Conservation (phyloP, 805 yeast species). For the Kurtzmaniella cleridarum region DNA sequence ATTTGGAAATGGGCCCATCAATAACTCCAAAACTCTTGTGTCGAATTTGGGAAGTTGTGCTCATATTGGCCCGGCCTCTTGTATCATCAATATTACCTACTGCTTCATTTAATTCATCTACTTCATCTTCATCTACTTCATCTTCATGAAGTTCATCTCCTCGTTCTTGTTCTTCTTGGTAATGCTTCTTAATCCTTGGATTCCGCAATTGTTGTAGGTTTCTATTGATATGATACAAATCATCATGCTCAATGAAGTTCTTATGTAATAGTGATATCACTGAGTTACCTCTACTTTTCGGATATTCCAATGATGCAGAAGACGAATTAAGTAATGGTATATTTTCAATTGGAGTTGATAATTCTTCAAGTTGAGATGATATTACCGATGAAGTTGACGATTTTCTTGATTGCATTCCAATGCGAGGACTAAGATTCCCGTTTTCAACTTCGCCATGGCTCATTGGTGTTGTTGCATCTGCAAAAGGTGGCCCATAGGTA, state of each 20-base stretch:
- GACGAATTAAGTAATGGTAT: constrained; percentile 26
- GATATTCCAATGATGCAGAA: constrained; percentile 13
- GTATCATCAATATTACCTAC: background rate
- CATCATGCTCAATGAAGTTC: constrained; percentile 12
- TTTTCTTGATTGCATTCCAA: constrained; percentile 6
- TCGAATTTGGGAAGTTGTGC: constrained; percentile 4
- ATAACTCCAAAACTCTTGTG: constrained; percentile 14
- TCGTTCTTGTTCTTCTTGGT: constrained; percentile 11
- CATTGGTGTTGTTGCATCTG: too few relatives aligned
- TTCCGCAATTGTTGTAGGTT: constrained; percentile 18
- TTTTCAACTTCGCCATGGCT: too few relatives aligned
- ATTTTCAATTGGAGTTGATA: constrained; percentile 10
- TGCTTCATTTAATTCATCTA: background rate
- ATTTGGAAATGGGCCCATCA: constrained; percentile 1
- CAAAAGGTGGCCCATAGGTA: too few relatives aligned
- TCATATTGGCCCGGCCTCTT: background rate
- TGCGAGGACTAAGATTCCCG: too few relatives aligned
- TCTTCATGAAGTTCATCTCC: background rate
- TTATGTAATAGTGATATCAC: background rate
- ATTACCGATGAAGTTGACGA: constrained; percentile 17
- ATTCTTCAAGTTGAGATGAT: constrained; percentile 6
- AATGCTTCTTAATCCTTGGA: constrained; percentile 24
- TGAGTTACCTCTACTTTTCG: background rate
- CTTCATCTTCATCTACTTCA: background rate
- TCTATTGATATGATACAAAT: constrained; percentile 10